Evolutionary conservation across 257 asterid genomes (phyloP), one percentile per base, ranked within the genome.

Genomic region (Osmanthus fragrans): DNA sequence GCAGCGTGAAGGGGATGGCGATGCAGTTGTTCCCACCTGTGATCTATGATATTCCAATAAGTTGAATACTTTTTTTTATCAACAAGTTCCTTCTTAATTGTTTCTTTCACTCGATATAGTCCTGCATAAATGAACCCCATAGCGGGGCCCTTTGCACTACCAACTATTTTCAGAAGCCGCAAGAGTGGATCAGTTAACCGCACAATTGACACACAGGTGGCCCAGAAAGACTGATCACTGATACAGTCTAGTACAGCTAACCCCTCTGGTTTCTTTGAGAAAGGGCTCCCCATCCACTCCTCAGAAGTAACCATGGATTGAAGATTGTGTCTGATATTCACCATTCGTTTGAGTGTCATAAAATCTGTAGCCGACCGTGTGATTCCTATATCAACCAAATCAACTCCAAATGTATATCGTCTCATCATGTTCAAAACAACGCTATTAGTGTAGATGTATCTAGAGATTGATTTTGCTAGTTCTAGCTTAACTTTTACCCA

Each of bases 91-190:
- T 87, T 93, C 87, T 93, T 96, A 77, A 96, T 84, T 36, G 90
- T 82, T 84, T 96, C 99, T 85, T 96, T 96, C 67, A 92, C 98
- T 73, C 99, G 85, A 77, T 92, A 89, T 69, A 96, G 54, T 51
- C 97, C 99, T 7, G 95, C 98, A 78, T 86, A 90, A 80, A 92
- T 92, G 72, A 85, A 96, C 27, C 96, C 97, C 97, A 90, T 86
- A 4, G 91, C 98, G 37, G 97, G 96, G 77, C 90, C 82, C 85
- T 88, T 94, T 85, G 85, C 91, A 33, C 96, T 91, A 66, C 88
- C 77, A 71, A 90, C 96, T 83, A 96, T 89, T 89, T 97, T 82
- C 75, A 86, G 78, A 65, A 96, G 78, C 70, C 97, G 80, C 84
- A 96, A 82, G 23, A 96, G 88, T 25, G 97, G 99, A 73, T 89